These are phyloP conservation scores for Plectosphaerella sp. DNA, from an alignment of 2,329 filamentous ascomycete species.

Conservation along the genomic window DNA sequence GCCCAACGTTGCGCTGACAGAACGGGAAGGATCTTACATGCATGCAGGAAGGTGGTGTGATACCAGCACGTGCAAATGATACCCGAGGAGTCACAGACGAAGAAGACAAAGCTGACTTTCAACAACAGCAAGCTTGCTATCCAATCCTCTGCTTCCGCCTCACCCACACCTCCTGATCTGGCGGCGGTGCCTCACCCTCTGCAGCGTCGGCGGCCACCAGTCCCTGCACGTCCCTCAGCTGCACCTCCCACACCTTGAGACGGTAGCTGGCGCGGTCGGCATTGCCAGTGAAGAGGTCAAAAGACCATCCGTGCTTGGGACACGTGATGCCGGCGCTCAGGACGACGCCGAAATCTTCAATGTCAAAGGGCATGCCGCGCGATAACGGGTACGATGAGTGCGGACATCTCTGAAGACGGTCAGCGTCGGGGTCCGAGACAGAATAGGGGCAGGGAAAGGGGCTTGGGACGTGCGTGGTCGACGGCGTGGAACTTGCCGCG, in stretches of 20 bases:
- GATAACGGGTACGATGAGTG: conserved; percentile 65
- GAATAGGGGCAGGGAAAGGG: no score
- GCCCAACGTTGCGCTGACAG: no score
- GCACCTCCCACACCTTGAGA: conserved; percentile 60
- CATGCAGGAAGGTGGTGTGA: no score
- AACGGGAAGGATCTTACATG: no score
- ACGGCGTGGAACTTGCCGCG: conserved; percentile 61
- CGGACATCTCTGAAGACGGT: conserved; percentile 51
- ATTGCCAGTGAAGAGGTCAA: conserved; percentile 60
- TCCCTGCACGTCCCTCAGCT: conserved; percentile 34
- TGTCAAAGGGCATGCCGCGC: conserved; percentile 59
- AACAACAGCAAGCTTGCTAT: conserved; percentile 2
- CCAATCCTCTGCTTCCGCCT: conserved; percentile 35
- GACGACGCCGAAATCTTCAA: conserved; percentile 66
- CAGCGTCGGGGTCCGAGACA: neutral
- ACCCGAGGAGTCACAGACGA: no score
- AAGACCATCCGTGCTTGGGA: conserved; percentile 68
- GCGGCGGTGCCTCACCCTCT: neutral
- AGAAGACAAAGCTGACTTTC: neutral
- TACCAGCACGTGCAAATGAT: no score
- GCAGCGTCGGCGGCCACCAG: accelerated
- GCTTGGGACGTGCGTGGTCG: conserved; percentile 53
- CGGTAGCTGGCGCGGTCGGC: conserved; percentile 59
- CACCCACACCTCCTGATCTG: conserved; percentile 36
- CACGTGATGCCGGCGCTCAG: conserved; percentile 61